Percentiles rank a stretch among this genome's conserved stretches.
These are phyloP conservation scores for Chaetomium strumarium DNA, from an alignment of 2,329 filamentous ascomycete species.

Conservation along the genomic window DNA sequence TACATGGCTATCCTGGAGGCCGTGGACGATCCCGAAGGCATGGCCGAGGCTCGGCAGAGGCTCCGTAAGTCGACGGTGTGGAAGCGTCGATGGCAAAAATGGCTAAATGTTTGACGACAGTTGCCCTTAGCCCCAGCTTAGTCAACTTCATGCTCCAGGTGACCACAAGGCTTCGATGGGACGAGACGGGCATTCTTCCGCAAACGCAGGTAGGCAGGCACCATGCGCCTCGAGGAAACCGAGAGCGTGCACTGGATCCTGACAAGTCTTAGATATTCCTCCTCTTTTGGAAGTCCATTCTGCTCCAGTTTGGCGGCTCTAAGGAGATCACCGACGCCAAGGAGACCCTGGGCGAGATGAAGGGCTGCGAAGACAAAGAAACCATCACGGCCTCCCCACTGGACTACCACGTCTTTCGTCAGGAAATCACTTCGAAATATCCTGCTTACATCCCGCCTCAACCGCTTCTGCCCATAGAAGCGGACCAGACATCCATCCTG, in stretches of 20 bases:
- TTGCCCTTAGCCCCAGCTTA: slow-evolving; percentile 58
- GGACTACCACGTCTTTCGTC: slow-evolving; percentile 92
- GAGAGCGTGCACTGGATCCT: slow-evolving; percentile 21
- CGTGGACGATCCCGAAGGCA: slow-evolving; percentile 45
- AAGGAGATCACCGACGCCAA: slow-evolving; percentile 70
- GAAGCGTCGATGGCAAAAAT: not conserved
- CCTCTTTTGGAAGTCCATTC: slow-evolving; percentile 84
- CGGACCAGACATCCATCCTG: slow-evolving; percentile 84
- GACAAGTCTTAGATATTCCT: slow-evolving; percentile 56
- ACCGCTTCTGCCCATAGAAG: slow-evolving; percentile 75
- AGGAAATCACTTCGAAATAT: slow-evolving; percentile 97
- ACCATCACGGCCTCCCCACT: slow-evolving; percentile 87
- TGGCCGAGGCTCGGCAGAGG: slow-evolving; percentile 42
- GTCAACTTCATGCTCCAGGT: slow-evolving; percentile 66
- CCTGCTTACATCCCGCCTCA: slow-evolving; percentile 90
- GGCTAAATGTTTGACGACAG: slow-evolving; percentile 32
- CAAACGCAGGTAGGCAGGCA: slow-evolving; percentile 52
- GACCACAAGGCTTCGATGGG: slow-evolving; percentile 65
- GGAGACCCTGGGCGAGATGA: slow-evolving; percentile 58
- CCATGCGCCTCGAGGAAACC: slow-evolving; percentile 13
- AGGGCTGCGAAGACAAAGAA: slow-evolving; percentile 57
- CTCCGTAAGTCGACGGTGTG: slow-evolving; percentile 40
- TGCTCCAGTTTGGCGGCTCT: slow-evolving; percentile 79
- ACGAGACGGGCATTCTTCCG: slow-evolving; percentile 56
- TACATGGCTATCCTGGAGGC: slow-evolving; percentile 55